phyloP scores from a whole-genome alignment of 2,329 filamentous ascomycete species.

The Cordyceps farinosa region DNA sequence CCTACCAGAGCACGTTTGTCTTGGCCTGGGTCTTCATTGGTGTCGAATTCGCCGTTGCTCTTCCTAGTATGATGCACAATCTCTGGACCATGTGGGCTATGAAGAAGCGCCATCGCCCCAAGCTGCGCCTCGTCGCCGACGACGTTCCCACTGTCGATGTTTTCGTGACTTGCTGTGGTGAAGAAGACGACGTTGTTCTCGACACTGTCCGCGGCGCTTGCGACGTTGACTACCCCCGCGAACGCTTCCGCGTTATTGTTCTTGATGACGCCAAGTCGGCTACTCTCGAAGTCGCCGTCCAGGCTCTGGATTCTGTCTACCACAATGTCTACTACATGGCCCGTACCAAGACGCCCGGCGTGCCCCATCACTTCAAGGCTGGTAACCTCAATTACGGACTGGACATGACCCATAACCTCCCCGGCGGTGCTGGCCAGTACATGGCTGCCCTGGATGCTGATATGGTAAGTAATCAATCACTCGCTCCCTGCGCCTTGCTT shows the following conservation, averaged over 20 bases:
- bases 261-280: constrained; percentile 52
- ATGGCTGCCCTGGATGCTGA: constrained; percentile 64
- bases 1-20: constrained; percentile 37
- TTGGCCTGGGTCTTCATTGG: constrained; percentile 57
- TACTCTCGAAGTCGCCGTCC: constrained; percentile 39
- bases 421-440: constrained; percentile 53
- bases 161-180: constrained; percentile 55
- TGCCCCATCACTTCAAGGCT: constrained; percentile 58
- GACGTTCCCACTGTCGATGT: constrained; percentile 54
- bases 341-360: constrained; percentile 45
- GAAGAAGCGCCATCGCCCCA: constrained; percentile 51
- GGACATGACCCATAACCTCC: constrained; percentile 46
- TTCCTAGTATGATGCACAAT: constrained; percentile 55
- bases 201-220: constrained; percentile 56
- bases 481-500: background rate
- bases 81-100: constrained; percentile 55
- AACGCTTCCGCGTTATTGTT: constrained; percentile 51
- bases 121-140: constrained; percentile 48
- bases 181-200: constrained; percentile 52
- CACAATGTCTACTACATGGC: constrained; percentile 53
- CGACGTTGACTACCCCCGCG: constrained; percentile 50
- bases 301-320: constrained; percentile 36
- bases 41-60: constrained; percentile 50
- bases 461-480: constrained; percentile 43
- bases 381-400: constrained; percentile 62